Percentiles rank a stretch among this genome's conserved stretches.
Conservation (phyloP, 164 flowering plant genomes). For the Berberis vulgaris region DNA sequence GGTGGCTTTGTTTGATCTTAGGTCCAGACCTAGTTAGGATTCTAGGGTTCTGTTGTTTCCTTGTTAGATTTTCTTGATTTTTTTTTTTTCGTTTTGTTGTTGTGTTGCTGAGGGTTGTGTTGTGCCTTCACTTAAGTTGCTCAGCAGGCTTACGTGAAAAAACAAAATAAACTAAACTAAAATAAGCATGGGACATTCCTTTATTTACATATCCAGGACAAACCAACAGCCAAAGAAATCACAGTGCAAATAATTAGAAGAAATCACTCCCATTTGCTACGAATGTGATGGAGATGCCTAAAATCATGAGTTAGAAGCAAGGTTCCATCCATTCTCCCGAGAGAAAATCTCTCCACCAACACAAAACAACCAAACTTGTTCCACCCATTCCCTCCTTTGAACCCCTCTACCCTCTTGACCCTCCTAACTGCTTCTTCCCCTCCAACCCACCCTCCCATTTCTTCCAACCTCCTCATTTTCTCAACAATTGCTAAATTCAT, state of each 20-base stretch:
- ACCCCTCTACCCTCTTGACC: not conserved
- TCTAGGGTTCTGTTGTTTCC: too few relatives aligned
- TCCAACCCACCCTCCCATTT: slow-evolving; percentile 1
- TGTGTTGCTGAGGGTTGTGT: too few relatives aligned
- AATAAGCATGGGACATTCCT: too few relatives aligned
- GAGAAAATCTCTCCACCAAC: not conserved
- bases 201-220: too few relatives aligned
- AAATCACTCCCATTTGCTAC: slow-evolving; percentile 2
- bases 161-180: too few relatives aligned
- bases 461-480: not conserved
- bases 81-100: too few relatives aligned
- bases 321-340: not conserved
- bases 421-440: not conserved
- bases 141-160: too few relatives aligned
- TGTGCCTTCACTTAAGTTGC: too few relatives aligned
- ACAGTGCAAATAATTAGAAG: not conserved
- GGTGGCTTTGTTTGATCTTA: too few relatives aligned
- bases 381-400: not conserved
- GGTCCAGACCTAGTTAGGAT: too few relatives aligned
- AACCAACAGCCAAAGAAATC: not conserved
- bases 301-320: slow-evolving; percentile 2
- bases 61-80: too few relatives aligned
- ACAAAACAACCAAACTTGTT: not conserved
- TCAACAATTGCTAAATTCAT: not conserved
- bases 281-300: slow-evolving; percentile 2